Conservation (phyloP, 2,329 filamentous ascomycete genomes). For the Aspergillus quadrilineatus region DNA sequence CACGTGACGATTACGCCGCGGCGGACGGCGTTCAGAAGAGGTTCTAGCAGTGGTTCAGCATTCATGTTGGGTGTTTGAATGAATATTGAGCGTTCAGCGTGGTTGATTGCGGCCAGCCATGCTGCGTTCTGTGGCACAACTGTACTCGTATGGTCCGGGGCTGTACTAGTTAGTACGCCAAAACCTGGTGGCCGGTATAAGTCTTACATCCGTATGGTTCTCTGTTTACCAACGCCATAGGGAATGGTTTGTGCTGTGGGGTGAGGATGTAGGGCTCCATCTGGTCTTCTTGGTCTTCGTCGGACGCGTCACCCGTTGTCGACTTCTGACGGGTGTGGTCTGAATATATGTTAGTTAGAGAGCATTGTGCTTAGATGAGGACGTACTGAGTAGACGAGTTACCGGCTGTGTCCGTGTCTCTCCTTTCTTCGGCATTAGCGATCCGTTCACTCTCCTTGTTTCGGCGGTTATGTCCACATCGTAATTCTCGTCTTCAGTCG, state of each 20-base stretch:
- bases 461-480: slow-evolving; percentile 62
- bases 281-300: slow-evolving; percentile 52
- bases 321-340: slow-evolving; percentile 57
- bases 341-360: slow-evolving; percentile 12
- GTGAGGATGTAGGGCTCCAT: slow-evolving; percentile 68
- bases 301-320: slow-evolving; percentile 55
- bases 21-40: slow-evolving; percentile 63
- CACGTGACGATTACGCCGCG: slow-evolving; percentile 67
- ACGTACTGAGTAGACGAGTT: slow-evolving; percentile 61
- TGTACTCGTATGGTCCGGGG: slow-evolving; percentile 59
- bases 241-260: slow-evolving; percentile 56
- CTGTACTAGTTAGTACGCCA: slow-evolving; percentile 20
- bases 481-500: slow-evolving; percentile 61
- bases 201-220: slow-evolving; percentile 59
- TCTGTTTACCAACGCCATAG: slow-evolving; percentile 71
- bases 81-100: slow-evolving; percentile 65
- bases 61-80: slow-evolving; percentile 79
- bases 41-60: slow-evolving; percentile 64
- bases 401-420: slow-evolving; percentile 61
- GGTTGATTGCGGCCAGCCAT: slow-evolving; percentile 67
- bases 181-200: neutral
- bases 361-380: neutral
- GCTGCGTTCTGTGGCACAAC: slow-evolving; percentile 72
- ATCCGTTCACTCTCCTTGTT: slow-evolving; percentile 60
- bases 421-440: slow-evolving; percentile 49